Evolutionary conservation across 495 filamentous ascomycete genomes (phyloP), one percentile per base, ranked within the genome.

Genomic region (Daldinia caldariorum): DNA sequence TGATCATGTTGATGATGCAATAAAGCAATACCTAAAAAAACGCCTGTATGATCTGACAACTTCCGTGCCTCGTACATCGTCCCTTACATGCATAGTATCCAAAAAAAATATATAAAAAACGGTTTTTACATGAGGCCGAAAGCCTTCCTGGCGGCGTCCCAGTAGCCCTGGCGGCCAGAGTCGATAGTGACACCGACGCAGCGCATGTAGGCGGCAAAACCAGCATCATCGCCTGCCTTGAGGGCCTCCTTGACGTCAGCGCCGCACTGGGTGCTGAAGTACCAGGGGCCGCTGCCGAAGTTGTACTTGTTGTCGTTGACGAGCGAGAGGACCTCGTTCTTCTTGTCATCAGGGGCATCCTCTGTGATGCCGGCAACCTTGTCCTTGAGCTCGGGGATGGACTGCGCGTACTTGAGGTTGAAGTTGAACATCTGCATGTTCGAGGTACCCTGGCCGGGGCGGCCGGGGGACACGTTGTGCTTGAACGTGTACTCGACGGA

Each of bases 201-300:
- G 5, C 43, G 74, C 76, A 94, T 83, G 83, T 92, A 97, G 5
- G 72, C 76, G 37, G 72, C 32, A 80, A 86, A 94, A 0, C 88
- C 91, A 0, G 65, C 81, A 74, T 89, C 81, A 20, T 74, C 79
- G 1, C 84, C 87, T 10, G 65, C 58, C 68, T 81, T 78, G 70
- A 94, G 80, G 18, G 73, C 79, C 4, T 53, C 16, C 47, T 83
- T 74, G 39, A 89, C 81, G 6, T 72, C 76, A 4, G 61, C 16
- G 0, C 65, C 57, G 78, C 93, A 96, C 77, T 92, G 83, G 1
- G 83, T 90, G 5, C 76, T 86, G 43, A 92, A 67, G 73, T 90
- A 95, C 93, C 93, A 97, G 3, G 88, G 86, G 20, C 85, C 93
- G 32, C 84, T 87, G 2, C 85, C 91, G 77, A 94, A 97, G 76